Base-by-base conservation (phyloP, 768 basidiomycete species). In the Lactarius sp. region DNA sequence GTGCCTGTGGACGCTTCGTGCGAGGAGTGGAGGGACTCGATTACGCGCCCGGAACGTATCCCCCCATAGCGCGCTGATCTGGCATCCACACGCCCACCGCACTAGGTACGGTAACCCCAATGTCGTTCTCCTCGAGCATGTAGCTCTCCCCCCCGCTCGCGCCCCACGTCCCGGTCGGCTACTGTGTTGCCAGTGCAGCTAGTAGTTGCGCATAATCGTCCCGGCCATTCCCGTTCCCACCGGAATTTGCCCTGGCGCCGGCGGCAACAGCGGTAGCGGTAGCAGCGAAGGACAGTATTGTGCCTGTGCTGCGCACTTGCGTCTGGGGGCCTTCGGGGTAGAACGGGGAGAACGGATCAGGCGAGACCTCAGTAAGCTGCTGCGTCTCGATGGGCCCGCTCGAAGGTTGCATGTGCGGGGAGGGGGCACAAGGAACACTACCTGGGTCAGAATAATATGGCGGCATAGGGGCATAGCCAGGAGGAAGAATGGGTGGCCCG, bases 271-370 rank as follows among this genome's bases (percentile, higher is more conserved):
- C 22, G 22, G 22, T 22, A 22, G 22, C 22, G 22, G 22, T 22
- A 22, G 22, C 22, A 22, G 22, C 22, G 22, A 22, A 31, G 37
- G 56, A 20, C 16, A 52, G 13, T 31, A 56, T 22, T 13, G 68
- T 31, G 71, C 41, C 57, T 69, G 59, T 47, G 69, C 59, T 52
- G 64, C 59, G 66, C 34, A 18, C 65, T 56, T 61, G 69, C 66
- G 64, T 22, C 58, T 59, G 59, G 31, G 73, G 59, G 69, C 77
- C 75, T 66, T 89, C 87, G 0, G 88, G 85, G 70, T 80, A 89
- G 77, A 90, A 89, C 0, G 90, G 90, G 69, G 88, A 92, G 75
- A 92, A 92, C 50, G 90, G 73, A 36, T 79, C 80, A 6, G 81
- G 76, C 3, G 89, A 87, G 49, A 92, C 78, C 20, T 91, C 88